These are phyloP conservation scores for Kwoniella dendrophila DNA, from an alignment of 768 basidiomycete genomes.

Conservation along the genomic window DNA sequence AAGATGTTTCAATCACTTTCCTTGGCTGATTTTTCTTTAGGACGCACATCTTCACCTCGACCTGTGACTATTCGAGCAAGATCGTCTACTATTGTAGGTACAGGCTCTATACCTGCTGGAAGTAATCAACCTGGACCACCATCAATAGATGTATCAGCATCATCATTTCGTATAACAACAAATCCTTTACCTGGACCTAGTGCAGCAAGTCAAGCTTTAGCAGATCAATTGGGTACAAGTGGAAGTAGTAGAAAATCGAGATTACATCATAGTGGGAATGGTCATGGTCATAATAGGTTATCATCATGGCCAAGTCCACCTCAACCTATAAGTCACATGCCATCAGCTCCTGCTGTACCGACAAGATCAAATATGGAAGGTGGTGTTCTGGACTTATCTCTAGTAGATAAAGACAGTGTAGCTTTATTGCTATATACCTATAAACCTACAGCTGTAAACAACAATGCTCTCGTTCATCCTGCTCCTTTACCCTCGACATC, in stretches of 20 bases:
- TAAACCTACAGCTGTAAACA: slow-evolving; percentile 22
- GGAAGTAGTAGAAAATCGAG: slow-evolving; percentile 10
- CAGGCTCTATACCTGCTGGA: slow-evolving; percentile 17
- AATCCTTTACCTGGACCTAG: slow-evolving; percentile 27
- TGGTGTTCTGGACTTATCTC: slow-evolving; percentile 20
- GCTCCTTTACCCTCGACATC: slow-evolving; percentile 37
- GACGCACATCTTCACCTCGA: slow-evolving; percentile 11
- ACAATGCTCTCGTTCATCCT: slow-evolving; percentile 24
- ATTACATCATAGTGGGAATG: slow-evolving; percentile 11
- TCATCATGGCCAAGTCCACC: slow-evolving; percentile 36
- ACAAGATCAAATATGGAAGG: slow-evolving; percentile 34
- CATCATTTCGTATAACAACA: slow-evolving; percentile 24
- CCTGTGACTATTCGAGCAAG: slow-evolving; percentile 22
- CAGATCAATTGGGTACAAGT: slow-evolving; percentile 19
- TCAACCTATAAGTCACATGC: slow-evolving; percentile 15
- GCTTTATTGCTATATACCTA: slow-evolving; percentile 42
- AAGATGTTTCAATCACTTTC: neutral
- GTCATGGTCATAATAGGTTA: slow-evolving; percentile 26
- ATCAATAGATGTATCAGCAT: slow-evolving; percentile 27
- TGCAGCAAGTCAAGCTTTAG: slow-evolving; percentile 24
- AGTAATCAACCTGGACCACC: slow-evolving; percentile 25
- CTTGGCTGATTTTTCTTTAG: slow-evolving; percentile 4
- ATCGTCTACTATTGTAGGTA: slow-evolving; percentile 39
- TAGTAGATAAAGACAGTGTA: slow-evolving; percentile 15
- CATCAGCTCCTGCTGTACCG: slow-evolving; percentile 33